Evolutionary conservation across 2,329 filamentous ascomycete species (phyloP), one percentile per base, ranked within the genome.

Genomic region (Botrytis cinerea): DNA sequence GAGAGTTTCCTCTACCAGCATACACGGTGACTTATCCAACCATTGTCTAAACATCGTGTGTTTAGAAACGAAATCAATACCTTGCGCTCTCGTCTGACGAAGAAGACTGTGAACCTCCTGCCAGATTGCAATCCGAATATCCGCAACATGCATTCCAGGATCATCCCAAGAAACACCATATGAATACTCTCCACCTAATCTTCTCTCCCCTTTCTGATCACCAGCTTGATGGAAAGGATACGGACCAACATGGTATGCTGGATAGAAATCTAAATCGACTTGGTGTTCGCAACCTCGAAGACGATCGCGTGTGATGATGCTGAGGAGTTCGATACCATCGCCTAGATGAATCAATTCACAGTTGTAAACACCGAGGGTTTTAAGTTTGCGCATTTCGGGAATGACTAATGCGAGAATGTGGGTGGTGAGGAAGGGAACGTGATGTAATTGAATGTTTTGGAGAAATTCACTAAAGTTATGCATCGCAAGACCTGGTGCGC

Each of bases 131-230:
- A 77, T 64, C 40, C 72, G 51, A 16, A 72, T 74, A 48, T 76
- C 73, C 2, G 63, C 40, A 25, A 59, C 40, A 7, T 35, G n/a
- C 46, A 54, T 66, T 9, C 77, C 74, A 45, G 63, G 74, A 62
- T 80, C 79, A 57, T 81, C 77, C 79, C 79, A 81, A 6, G 76
- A 76, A 6, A 75, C 77, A 20, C 78, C 79, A 72, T 78, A 80
- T 2, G 71, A 59, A 1, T 77, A 76, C 22, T 64, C 59, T 25
- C 63, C 69, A 7, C 63, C 70, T 10, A 68, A 38, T 64, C 54
- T 63, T 10, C 38, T 38, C 8, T 71, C 40, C 10, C 62, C 59
- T n/a, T 54, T 54, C 8, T 63, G 48, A 2, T 78, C 76, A 2
- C 79, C 78, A 6, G 71, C 20, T 45, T 67, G 70, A 45, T 72